Percentiles rank a stretch among this genome's conserved stretches.
phyloP scores from a whole-genome alignment of 2,329 filamentous ascomycete species.

The Aureobasidium sp. region DNA sequence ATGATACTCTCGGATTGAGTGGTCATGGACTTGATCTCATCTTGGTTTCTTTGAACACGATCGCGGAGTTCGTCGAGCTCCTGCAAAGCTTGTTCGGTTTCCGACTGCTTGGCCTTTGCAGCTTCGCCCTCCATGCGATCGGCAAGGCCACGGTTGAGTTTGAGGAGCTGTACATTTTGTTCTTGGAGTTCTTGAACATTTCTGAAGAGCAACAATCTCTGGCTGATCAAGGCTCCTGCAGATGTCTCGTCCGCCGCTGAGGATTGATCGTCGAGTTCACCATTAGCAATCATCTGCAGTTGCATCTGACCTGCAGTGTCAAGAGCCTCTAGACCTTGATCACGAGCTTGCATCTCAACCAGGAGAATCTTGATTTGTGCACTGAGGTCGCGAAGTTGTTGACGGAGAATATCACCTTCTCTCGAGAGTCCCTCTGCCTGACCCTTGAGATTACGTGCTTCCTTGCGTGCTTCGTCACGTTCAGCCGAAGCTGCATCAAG shows the following conservation, averaged over 20 bases:
- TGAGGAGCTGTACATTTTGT: constrained; percentile 78
- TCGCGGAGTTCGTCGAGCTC: constrained; percentile 67
- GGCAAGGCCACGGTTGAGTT: constrained; percentile 75
- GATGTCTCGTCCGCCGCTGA: constrained; percentile 68
- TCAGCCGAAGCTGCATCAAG: constrained; percentile 76
- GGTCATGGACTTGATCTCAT: constrained; percentile 75
- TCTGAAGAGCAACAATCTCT: constrained; percentile 84
- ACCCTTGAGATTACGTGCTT: constrained; percentile 70
- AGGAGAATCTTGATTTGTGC: constrained; percentile 85
- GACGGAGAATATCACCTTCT: constrained; percentile 72
- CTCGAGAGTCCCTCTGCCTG: constrained; percentile 54
- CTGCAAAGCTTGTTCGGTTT: constrained; percentile 51
- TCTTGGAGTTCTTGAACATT: constrained; percentile 76
- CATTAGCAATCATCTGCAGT: constrained; percentile 68
- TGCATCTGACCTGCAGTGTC: constrained; percentile 65
- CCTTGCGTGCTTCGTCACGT: constrained; percentile 70
- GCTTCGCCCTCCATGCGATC: constrained; percentile 89
- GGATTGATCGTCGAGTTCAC: constrained; percentile 64
- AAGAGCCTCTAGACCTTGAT: constrained; percentile 68
- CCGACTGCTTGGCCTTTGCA: constrained; percentile 53
- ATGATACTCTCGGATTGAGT: constrained; percentile 87
- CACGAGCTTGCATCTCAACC: constrained; percentile 74
- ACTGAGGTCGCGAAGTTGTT: constrained; percentile 82
- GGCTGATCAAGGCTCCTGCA: constrained; percentile 81
- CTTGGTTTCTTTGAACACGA: constrained; percentile 69